Evolutionary conservation across 306 rosid species (phyloP).

Genomic region (Vigna nakashimae): DNA sequence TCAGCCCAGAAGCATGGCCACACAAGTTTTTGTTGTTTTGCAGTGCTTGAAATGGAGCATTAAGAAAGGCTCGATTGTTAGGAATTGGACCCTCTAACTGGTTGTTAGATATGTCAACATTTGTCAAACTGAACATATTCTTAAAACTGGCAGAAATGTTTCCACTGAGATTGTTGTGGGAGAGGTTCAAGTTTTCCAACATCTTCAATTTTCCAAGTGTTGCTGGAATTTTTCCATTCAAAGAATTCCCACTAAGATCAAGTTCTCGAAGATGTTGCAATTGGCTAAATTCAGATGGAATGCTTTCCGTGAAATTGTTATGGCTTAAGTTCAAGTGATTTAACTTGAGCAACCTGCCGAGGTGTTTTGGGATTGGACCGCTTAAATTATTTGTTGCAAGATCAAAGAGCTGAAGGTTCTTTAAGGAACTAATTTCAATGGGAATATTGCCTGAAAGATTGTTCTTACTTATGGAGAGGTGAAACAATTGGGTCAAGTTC

Average conservation of each 20-base stretch:
- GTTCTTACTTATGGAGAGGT: slow-evolving; percentile 30
- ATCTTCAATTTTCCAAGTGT: slow-evolving; percentile 36
- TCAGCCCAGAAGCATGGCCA: slow-evolving; percentile 25
- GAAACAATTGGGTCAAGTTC: slow-evolving; percentile 29
- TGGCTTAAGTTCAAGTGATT: slow-evolving; percentile 35
- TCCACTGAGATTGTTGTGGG: slow-evolving; percentile 54
- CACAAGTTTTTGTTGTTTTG: slow-evolving; percentile 37
- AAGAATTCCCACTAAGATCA: slow-evolving; percentile 53
- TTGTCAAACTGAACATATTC: slow-evolving; percentile 50
- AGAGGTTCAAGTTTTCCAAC: slow-evolving; percentile 54
- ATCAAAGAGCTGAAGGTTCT: neutral
- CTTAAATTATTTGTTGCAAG: slow-evolving; percentile 36
- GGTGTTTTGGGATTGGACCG: slow-evolving; percentile 38
- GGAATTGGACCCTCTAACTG: slow-evolving; percentile 46
- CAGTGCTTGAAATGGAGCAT: slow-evolving; percentile 35
- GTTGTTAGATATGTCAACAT: slow-evolving; percentile 49
- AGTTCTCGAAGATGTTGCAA: slow-evolving; percentile 44
- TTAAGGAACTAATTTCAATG: slow-evolving; percentile 34
- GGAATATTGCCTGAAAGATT: slow-evolving; percentile 41
- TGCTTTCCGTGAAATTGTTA: slow-evolving; percentile 22
- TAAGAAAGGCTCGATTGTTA: slow-evolving; percentile 25
- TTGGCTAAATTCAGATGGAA: slow-evolving; percentile 35
- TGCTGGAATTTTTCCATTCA: slow-evolving; percentile 45
- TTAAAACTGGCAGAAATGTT: slow-evolving; percentile 44
- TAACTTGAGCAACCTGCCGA: slow-evolving; percentile 13